Evolutionary conservation across 2,329 filamentous ascomycete genomes (phyloP).

Genomic region (Diaporthe vaccinii): DNA sequence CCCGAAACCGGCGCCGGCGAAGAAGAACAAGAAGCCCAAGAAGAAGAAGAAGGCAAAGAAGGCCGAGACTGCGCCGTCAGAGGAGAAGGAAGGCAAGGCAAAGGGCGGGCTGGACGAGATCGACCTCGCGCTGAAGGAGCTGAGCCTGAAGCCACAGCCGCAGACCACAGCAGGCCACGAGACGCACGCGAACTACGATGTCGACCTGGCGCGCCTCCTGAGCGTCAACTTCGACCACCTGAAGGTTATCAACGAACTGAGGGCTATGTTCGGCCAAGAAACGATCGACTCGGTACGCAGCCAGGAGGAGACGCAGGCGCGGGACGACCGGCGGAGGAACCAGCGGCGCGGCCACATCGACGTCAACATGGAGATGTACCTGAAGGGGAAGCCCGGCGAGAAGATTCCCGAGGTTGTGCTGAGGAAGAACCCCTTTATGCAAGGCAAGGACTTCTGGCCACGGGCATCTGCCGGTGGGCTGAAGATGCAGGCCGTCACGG

Average conservation of each 20-base stretch:
- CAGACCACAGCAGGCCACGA: constrained; percentile 37
- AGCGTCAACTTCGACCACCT: constrained; percentile 76
- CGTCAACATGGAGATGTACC: constrained; percentile 69
- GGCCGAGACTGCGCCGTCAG: constrained; percentile 49
- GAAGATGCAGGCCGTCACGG: constrained; percentile 76
- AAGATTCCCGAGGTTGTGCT: constrained; percentile 79
- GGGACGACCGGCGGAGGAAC: constrained; percentile 54
- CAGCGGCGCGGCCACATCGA: constrained; percentile 48
- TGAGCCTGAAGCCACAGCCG: constrained; percentile 54
- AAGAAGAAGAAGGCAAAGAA: constrained; percentile 56
- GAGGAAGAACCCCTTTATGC: constrained; percentile 85
- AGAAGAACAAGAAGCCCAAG: constrained; percentile 54
- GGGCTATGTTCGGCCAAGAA: constrained; percentile 68
- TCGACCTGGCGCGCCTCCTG: constrained; percentile 53
- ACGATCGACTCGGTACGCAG: constrained; percentile 68
- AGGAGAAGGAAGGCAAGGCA: constrained; percentile 38
- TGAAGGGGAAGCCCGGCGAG: constrained; percentile 69
- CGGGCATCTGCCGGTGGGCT: constrained; percentile 83
- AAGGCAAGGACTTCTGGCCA: constrained; percentile 91
- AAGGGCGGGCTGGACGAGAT: constrained; percentile 64
- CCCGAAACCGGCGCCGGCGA: constrained; percentile 45
- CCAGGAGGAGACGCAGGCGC: constrained; percentile 62
- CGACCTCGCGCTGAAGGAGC: constrained; percentile 65
- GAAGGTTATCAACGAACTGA: constrained; percentile 93
- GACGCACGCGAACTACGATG: constrained; percentile 43